These are phyloP conservation scores for Pulveroboletus sp. DNA, from an alignment of 768 basidiomycete species.

Conservation along the genomic window DNA sequence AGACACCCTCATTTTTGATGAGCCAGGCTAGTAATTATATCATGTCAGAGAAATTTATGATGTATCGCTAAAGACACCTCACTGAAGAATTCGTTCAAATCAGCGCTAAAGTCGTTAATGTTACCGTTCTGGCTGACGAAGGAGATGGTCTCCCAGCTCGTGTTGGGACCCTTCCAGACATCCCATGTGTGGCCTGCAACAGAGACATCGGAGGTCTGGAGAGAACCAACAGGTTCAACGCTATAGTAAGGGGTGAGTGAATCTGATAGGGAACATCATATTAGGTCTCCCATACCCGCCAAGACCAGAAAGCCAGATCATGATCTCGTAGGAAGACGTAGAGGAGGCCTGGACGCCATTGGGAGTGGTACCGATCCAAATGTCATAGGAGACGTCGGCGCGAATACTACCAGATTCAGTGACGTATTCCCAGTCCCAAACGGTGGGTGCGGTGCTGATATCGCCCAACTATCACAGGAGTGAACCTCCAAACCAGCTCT, in stretches of 20 bases:
- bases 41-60: background rate
- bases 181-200: conserved; percentile 54
- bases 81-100: conserved; percentile 58
- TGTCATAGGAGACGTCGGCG: conserved; percentile 58
- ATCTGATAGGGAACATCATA: background rate
- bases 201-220: conserved; percentile 37
- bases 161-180: conserved; percentile 53
- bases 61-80: conserved; percentile 11
- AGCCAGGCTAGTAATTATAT: conserved; percentile 39
- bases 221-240: conserved; percentile 55
- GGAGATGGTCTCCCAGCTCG: conserved; percentile 55
- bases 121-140: conserved; percentile 50
- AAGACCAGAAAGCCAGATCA: conserved; percentile 60
- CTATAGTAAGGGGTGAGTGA: conserved; percentile 25
- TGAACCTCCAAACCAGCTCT: background rate
- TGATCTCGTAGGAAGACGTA: conserved; percentile 53
- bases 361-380: conserved; percentile 47
- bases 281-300: conserved; percentile 40
- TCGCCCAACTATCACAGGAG: conserved; percentile 34
- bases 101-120: conserved; percentile 49
- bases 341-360: conserved; percentile 45
- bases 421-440: conserved; percentile 51
- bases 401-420: conserved; percentile 43
- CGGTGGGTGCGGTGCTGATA: conserved; percentile 45
- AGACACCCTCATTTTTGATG: conserved; percentile 44